phyloP scores from a whole-genome alignment of 2,329 filamentous ascomycete species.

The Chaetothyriales sp. region DNA sequence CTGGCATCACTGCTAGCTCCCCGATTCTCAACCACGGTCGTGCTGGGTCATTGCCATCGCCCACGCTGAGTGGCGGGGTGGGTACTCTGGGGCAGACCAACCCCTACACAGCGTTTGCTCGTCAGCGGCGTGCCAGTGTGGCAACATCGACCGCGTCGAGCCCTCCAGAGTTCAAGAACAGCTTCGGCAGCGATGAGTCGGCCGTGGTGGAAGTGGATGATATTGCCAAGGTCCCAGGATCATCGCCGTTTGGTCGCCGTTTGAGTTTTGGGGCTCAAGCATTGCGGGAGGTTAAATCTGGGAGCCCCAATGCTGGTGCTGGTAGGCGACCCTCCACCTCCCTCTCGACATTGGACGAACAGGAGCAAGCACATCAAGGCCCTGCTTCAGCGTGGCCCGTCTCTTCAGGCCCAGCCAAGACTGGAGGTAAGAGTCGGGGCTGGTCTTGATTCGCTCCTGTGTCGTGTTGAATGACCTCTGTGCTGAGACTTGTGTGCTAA shows the following conservation, averaged over 20 bases:
- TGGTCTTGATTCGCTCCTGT: conserved; percentile 26
- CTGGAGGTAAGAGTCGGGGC: conserved; percentile 40
- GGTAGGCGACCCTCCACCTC: conserved; percentile 42
- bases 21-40: conserved; percentile 43
- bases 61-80: conserved; percentile 53
- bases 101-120: conserved; percentile 35
- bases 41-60: conserved; percentile 56
- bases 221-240: conserved; percentile 52
- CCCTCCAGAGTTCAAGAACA: conserved; percentile 22
- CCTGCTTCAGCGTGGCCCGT: conserved; percentile 6
- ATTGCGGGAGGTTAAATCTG: conserved; percentile 51
- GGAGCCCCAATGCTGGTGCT: conserved; percentile 48
- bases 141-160: conserved; percentile 43
- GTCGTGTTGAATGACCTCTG: background rate
- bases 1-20: conserved; percentile 31
- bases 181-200: conserved; percentile 23
- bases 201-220: conserved; percentile 52
- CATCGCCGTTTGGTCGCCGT: conserved; percentile 61
- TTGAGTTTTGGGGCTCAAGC: conserved; percentile 82
- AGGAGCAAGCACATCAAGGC: background rate
- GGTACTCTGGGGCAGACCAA: conserved; percentile 39
- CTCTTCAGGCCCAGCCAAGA: conserved; percentile 17
- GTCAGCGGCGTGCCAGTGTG: conserved; percentile 48
- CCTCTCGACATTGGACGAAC: conserved; percentile 23
- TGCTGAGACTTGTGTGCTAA: background rate